Percentiles rank a stretch among this genome's conserved stretches.
Conservation (phyloP, 1,139 yeast species). For the Blastobotrys buckinghamii region DNA sequence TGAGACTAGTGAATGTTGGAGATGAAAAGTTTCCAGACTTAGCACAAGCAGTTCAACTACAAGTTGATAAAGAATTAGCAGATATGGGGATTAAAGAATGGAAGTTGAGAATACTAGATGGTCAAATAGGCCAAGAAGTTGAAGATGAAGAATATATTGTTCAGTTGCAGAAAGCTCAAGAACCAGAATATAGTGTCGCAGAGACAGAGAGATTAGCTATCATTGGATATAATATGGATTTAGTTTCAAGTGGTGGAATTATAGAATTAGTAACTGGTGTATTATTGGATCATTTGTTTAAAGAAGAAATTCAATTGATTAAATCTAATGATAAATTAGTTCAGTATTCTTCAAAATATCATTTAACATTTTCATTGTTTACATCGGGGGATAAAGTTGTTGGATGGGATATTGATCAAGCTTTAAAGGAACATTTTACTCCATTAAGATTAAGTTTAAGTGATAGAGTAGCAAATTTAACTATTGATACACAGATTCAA, state of each 20-base stretch:
- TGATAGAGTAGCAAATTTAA: slow-evolving; percentile 55
- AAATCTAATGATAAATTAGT: slow-evolving; percentile 26
- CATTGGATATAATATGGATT: slow-evolving; percentile 42
- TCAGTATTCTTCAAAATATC: slow-evolving; percentile 59
- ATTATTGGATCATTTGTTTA: slow-evolving; percentile 48
- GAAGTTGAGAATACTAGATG: slow-evolving; percentile 27
- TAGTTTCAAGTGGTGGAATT: slow-evolving; percentile 51
- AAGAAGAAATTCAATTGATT: slow-evolving; percentile 41
- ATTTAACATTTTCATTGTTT: slow-evolving; percentile 59
- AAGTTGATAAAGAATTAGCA: slow-evolving; percentile 31
- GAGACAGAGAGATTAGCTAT: slow-evolving; percentile 10
- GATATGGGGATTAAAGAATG: slow-evolving; percentile 26
- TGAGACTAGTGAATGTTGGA: slow-evolving; percentile 39
- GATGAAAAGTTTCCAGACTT: slow-evolving; percentile 37
- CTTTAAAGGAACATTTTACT: slow-evolving; percentile 40
- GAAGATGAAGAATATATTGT: slow-evolving; percentile 23
- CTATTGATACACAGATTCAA: slow-evolving; percentile 74
- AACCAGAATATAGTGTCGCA: slow-evolving; percentile 32
- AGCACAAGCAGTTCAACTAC: slow-evolving; percentile 41
- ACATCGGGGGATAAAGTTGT: slow-evolving; percentile 43
- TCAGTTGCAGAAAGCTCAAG: slow-evolving; percentile 28
- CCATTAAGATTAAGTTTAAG: slow-evolving; percentile 39
- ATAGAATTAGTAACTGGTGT: slow-evolving; percentile 59
- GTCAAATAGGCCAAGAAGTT: slow-evolving; percentile 22
- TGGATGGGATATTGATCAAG: slow-evolving; percentile 51